Percentiles rank a stretch among this genome's conserved stretches.
phyloP scores from a whole-genome alignment of 768 basidiomycete genomes.

The Mrakia frigida region DNA sequence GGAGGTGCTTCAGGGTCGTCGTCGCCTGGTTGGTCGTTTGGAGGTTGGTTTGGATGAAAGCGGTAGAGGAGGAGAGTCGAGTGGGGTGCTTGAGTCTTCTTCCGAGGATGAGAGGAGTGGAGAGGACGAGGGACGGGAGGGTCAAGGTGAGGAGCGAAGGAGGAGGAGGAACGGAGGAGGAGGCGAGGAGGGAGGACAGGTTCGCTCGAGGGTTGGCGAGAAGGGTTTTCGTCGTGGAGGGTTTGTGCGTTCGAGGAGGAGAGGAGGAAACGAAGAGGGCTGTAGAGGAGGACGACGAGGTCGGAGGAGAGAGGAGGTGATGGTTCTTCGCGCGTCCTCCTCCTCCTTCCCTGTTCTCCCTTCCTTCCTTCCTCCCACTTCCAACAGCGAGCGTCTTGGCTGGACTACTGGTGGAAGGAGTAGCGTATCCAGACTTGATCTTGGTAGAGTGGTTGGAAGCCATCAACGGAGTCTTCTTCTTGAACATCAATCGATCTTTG shows the following conservation, averaged over 20 bases:
- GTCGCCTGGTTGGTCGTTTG: not conserved
- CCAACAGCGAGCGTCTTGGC: not conserved
- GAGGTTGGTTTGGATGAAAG: not conserved
- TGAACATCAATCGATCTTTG: not conserved
- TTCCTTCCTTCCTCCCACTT: not conserved
- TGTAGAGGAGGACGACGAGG: not conserved
- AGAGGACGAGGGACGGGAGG: not conserved
- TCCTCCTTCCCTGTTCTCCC: constrained; percentile 12
- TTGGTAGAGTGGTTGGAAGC: constrained; percentile 1
- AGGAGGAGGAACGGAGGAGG: not conserved
- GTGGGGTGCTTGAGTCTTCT: not conserved
- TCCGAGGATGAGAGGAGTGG: constrained; percentile 4
- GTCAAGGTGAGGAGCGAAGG: constrained; percentile 4
- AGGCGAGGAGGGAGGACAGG: not conserved
- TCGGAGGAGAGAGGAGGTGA: not conserved
- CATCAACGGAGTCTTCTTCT: constrained; percentile 1
- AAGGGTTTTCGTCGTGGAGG: not conserved
- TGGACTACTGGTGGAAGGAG: not conserved
- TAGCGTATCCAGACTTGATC: constrained; percentile 10
- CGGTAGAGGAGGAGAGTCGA: not conserved
- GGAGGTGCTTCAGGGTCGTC: not conserved
- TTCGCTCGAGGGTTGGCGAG: constrained; percentile 3
- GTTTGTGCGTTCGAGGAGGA: not conserved
- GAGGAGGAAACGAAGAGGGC: not conserved
- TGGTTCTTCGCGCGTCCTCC: not conserved